Evolutionary conservation across 805 yeast genomes (phyloP), one percentile per base, ranked within the genome.

Genomic region (Jamesozyma hellenica): DNA sequence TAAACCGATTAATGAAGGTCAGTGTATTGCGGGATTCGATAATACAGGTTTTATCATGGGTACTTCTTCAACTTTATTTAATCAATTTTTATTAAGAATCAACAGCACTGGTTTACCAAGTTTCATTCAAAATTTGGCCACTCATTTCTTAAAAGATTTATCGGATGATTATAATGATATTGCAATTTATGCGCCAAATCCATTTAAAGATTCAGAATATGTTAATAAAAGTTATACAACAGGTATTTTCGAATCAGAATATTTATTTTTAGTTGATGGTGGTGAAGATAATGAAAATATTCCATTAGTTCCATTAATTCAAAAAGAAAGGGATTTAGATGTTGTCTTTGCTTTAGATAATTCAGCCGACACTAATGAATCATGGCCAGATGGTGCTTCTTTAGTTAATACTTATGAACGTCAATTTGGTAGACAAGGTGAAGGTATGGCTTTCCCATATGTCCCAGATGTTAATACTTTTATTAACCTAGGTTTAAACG

Each of bases 21-120:
- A 57, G 10, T 87, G 95, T 61, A 61, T 74, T 42, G 71, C 64
- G 2, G 88, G 90, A 2, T 79, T 71, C 43, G 95, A 87, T 59
- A 84, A 84, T 50, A 79, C 83, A 7, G 94, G 95, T 6, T 87
- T 75, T 53, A 63, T 83, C 26, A 65, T 84, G 63, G 95, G 94
- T 29, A 79, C 95, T 6, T 83, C 95, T 2, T 81, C 94, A 2
- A 70, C 90, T 1, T 61, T 86, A 35, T 86, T 86, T 67, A 85
- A 82, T 55, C 77, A 76, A 56, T 66, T 79, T 38, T 53, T 83
- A 15, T 59, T 80, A 34, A 70, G 71, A 47, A 58, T 82, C 42
- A 44, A 18, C 58, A 75, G 34, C 67, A 72, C 52, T 56, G 78
- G 46, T 39, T 69, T 10, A 42, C 68, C 14, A 76, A 77, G 17